Percentiles rank a stretch among this genome's conserved stretches.
These are phyloP conservation scores for Aspergillus candidus DNA, from an alignment of 2,329 filamentous ascomycete species.

Conservation along the genomic window DNA sequence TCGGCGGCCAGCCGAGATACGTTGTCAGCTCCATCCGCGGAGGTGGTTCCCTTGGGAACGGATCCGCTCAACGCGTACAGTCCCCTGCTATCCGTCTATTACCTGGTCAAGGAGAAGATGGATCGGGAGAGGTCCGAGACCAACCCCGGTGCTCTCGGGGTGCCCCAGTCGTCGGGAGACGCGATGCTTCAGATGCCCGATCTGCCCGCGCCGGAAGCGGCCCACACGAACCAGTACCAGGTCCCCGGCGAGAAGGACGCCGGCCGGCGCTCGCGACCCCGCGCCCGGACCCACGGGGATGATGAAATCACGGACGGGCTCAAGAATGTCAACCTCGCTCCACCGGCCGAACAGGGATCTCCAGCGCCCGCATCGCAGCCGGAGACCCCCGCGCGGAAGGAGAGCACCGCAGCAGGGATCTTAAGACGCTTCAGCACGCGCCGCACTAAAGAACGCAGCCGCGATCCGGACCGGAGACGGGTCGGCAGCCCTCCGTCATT, in stretches of 20 bases:
- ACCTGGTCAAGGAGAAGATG: constrained; percentile 90
- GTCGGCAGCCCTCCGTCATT: constrained; percentile 65
- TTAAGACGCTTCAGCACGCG: constrained; percentile 88
- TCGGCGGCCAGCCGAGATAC: constrained; percentile 80
- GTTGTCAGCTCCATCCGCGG: constrained; percentile 72
- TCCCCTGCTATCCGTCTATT: constrained; percentile 88
- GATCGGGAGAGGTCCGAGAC: constrained; percentile 63
- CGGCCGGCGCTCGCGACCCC: constrained; percentile 72
- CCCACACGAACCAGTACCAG: constrained; percentile 87
- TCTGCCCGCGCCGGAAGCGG: constrained; percentile 73
- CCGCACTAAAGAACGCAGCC: constrained; percentile 55
- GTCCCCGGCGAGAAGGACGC: constrained; percentile 84
- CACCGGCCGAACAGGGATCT: constrained; percentile 43
- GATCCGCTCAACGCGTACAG: constrained; percentile 93
- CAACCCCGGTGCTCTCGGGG: constrained; percentile 54
- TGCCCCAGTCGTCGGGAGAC: constrained; percentile 53
- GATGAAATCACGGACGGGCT: constrained; percentile 74
- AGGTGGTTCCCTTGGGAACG: constrained; percentile 72
- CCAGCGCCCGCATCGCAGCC: constrained; percentile 51
- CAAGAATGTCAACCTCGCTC: constrained; percentile 57
- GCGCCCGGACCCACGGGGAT: constrained; percentile 89
- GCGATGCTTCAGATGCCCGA: constrained; percentile 61
- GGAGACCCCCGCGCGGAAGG: constrained; percentile 66
- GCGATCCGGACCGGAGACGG: constrained; percentile 39
- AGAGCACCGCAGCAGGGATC: constrained; percentile 77